These are phyloP conservation scores for Sporothrix schenckii DNA, from an alignment of 2,329 filamentous ascomycete species.

Conservation along the genomic window DNA sequence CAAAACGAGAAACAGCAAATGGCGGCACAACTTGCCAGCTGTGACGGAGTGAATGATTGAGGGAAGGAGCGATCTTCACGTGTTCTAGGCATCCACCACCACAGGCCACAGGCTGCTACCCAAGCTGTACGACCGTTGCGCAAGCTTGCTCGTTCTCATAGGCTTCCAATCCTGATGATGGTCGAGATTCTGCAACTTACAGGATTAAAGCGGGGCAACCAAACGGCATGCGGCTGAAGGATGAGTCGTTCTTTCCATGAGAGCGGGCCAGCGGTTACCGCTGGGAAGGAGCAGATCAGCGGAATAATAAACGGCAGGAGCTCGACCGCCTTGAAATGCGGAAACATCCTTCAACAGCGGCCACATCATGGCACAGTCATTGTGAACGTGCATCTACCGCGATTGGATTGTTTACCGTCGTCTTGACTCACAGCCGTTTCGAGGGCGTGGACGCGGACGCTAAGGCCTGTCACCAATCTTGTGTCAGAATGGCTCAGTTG, in stretches of 20 bases:
- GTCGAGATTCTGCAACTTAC: neutral
- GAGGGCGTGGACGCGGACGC: neutral
- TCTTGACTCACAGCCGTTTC: constrained; percentile 6
- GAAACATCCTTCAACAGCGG: neutral
- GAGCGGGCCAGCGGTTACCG: neutral
- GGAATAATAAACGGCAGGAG: neutral
- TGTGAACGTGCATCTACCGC: neutral
- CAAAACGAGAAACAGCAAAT: neutral
- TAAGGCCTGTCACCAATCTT: neutral
- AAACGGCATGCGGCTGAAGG: constrained; percentile 5
- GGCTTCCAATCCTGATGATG: neutral
- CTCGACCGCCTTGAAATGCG: neutral
- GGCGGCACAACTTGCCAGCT: neutral
- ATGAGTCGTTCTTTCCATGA: neutral
- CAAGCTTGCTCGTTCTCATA: neutral
- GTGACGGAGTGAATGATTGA: neutral
- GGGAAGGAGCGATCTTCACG: constrained; percentile 8
- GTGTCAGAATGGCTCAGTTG: neutral
- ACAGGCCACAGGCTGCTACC: constrained; percentile 25
- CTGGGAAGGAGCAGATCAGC: neutral
- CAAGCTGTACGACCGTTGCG: neutral
- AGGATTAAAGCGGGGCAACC: constrained; percentile 9
- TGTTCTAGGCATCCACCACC: constrained; percentile 27
- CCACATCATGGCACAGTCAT: neutral
- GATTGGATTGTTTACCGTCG: neutral